Conservation (phyloP, 306 rosid genomes). For the Erythrophleum fordii region DNA sequence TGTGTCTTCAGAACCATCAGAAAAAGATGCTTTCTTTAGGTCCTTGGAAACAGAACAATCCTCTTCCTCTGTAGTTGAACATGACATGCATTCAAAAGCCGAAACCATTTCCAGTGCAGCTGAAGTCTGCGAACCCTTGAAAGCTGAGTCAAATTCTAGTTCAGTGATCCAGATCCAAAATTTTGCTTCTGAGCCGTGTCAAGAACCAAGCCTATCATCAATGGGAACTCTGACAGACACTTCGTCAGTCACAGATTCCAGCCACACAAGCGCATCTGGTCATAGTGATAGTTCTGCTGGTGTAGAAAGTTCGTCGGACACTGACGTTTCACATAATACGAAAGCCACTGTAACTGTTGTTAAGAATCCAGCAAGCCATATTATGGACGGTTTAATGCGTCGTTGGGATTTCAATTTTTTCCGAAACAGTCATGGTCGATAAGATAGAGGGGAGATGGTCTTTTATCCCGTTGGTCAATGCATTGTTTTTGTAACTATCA, state of each 20-base stretch:
- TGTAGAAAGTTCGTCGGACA: constrained; percentile 56
- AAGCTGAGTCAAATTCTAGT: constrained; percentile 50
- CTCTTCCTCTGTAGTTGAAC: constrained; percentile 40
- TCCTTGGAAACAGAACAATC: constrained; percentile 39
- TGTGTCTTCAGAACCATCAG: constrained; percentile 37
- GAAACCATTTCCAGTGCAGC: constrained; percentile 51
- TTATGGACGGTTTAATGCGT: constrained; percentile 92
- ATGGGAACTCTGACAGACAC: constrained; percentile 33
- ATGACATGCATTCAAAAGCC: constrained; percentile 42
- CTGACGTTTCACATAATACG: constrained; percentile 85
- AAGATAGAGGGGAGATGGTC: constrained; percentile 46
- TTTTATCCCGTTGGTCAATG: constrained; percentile 38
- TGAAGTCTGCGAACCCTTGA: constrained; percentile 38
- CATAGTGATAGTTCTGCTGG: constrained; percentile 52
- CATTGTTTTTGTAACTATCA: constrained; percentile 58
- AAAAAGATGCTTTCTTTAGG: constrained; percentile 49
- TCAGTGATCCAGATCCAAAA: constrained; percentile 43
- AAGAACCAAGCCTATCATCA: constrained; percentile 40
- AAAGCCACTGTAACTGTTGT: constrained; percentile 87
- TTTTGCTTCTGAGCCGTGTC: constrained; percentile 44
- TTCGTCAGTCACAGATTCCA: constrained; percentile 50
- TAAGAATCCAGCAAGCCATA: constrained; percentile 73
- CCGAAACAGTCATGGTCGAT: constrained; percentile 69
- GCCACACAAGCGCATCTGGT: constrained; percentile 55
- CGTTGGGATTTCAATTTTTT: constrained; percentile 98